Evolutionary conservation across 192 early-diverging fungal genomes (phyloP).

Genomic region (Coemansia sp.): DNA sequence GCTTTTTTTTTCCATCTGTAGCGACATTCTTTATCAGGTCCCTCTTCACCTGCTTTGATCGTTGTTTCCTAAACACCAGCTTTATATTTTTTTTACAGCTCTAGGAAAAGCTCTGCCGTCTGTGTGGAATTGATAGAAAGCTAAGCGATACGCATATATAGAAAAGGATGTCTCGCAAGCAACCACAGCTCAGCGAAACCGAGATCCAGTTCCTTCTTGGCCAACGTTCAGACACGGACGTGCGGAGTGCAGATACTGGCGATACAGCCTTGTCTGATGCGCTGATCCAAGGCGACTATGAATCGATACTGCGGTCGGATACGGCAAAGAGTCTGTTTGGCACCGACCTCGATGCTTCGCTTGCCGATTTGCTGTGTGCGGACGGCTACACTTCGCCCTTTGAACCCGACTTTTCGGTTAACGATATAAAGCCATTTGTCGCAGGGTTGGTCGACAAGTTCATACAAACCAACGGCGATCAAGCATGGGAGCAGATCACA

Average conservation of each 20-base stretch:
- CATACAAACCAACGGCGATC: constrained; percentile 11
- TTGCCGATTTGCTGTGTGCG: not conserved
- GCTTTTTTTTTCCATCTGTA: not conserved
- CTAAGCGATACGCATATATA: not conserved
- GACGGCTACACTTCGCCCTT: constrained; percentile 28
- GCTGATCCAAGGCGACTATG: constrained; percentile 56
- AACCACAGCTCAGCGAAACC: not conserved
- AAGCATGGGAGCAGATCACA: constrained; percentile 27
- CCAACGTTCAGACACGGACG: not conserved
- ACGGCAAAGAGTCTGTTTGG: constrained; percentile 58
- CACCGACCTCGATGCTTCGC: constrained; percentile 38
- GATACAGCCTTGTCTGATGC: not conserved
- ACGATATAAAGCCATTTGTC: constrained; percentile 45
- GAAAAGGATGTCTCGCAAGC: not conserved
- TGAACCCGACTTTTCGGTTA: constrained; percentile 41
- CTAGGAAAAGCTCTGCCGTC: not conserved
- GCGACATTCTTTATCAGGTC: not conserved
- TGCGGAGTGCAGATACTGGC: not conserved
- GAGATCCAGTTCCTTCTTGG: constrained; percentile 36
- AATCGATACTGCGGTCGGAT: constrained; percentile 47
- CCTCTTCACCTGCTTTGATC: not conserved
- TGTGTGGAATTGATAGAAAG: not conserved
- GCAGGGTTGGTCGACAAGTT: constrained; percentile 9
- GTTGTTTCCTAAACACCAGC: not conserved
- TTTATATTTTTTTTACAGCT: not conserved